Conservation (phyloP, 164 flowering plant species). For the Piper longum region DNA sequence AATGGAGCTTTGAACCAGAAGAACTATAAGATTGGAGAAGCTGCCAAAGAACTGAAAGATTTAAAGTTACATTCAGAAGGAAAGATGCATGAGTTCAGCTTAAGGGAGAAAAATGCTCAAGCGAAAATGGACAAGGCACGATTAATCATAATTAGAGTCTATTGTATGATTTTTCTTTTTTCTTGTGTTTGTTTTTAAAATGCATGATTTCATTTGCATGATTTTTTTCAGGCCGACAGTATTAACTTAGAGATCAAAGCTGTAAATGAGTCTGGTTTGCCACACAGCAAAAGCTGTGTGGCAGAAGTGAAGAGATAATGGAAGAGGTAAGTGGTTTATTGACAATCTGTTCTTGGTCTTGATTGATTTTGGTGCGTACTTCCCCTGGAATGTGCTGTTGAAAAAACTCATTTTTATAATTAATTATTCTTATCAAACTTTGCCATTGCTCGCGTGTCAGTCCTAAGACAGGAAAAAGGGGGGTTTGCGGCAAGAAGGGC, state of each 20-base stretch:
- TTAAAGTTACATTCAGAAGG: slow-evolving; percentile 50
- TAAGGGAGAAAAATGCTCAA: slow-evolving; percentile 45
- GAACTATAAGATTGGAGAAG: slow-evolving; percentile 36
- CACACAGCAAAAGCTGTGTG: slow-evolving; percentile 25
- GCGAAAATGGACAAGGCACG: slow-evolving; percentile 54
- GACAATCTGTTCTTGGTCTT: not conserved
- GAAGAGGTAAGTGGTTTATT: slow-evolving; percentile 25
- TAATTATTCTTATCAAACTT: no score
- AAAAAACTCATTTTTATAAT: no score
- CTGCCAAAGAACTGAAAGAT: slow-evolving; percentile 31
- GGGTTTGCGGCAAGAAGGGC: no score
- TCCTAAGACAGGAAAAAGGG: no score
- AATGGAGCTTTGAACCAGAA: slow-evolving; percentile 52
- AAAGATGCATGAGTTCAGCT: slow-evolving; percentile 31
- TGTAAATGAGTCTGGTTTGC: slow-evolving; percentile 38
- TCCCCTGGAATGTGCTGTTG: no score
- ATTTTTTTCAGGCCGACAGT: slow-evolving; percentile 38
- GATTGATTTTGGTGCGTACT: not conserved
- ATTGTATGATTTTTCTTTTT: not conserved
- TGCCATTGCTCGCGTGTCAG: no score
- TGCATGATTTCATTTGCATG: slow-evolving; percentile 1
- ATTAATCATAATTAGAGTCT: not conserved
- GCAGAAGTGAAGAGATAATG: slow-evolving; percentile 36
- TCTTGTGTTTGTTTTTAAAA: not conserved
- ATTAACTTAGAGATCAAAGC: slow-evolving; percentile 23